Percentiles rank a stretch among this genome's conserved stretches.
Conservation (phyloP, 148 eudicot genomes). For the Fallopia convolvulus region DNA sequence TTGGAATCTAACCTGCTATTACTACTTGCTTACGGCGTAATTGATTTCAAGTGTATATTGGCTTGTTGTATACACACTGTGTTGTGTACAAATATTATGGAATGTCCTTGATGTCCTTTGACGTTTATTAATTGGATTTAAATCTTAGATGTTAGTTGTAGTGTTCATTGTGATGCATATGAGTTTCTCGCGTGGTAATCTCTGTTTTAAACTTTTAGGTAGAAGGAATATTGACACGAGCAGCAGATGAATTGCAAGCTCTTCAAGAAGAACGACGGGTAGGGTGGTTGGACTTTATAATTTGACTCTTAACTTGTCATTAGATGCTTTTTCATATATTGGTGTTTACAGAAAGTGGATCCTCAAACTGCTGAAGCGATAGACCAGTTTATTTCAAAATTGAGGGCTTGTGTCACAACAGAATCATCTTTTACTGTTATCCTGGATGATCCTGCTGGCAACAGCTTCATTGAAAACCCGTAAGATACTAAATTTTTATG, state of each 20-base stretch:
- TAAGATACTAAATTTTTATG: slow-evolving; percentile 27
- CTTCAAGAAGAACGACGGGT: slow-evolving; percentile 97
- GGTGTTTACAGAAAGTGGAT: slow-evolving; percentile 61
- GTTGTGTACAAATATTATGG: neutral
- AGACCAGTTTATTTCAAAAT: slow-evolving; percentile 61
- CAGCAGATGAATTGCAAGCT: slow-evolving; percentile 66
- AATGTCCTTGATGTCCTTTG: neutral
- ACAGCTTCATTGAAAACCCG: slow-evolving; percentile 94
- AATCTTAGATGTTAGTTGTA: neutral
- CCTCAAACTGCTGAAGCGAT: slow-evolving; percentile 86
- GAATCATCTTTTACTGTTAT: slow-evolving; percentile 64
- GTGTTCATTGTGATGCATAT: neutral
- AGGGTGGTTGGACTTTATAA: slow-evolving; percentile 1
- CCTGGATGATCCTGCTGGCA: slow-evolving; percentile 96
- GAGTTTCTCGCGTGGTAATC: neutral
- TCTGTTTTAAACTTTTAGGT: slow-evolving; percentile 30
- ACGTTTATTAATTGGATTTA: neutral
- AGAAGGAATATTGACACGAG: slow-evolving; percentile 78
- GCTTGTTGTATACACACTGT: neutral
- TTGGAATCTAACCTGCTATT: neutral
- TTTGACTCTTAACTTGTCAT: neutral
- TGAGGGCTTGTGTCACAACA: slow-evolving; percentile 71
- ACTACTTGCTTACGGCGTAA: neutral
- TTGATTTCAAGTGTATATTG: neutral
- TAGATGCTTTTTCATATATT: slow-evolving; percentile 5